Conservation (phyloP, 495 filamentous ascomycete genomes). For the Xylaria palmicola region DNA sequence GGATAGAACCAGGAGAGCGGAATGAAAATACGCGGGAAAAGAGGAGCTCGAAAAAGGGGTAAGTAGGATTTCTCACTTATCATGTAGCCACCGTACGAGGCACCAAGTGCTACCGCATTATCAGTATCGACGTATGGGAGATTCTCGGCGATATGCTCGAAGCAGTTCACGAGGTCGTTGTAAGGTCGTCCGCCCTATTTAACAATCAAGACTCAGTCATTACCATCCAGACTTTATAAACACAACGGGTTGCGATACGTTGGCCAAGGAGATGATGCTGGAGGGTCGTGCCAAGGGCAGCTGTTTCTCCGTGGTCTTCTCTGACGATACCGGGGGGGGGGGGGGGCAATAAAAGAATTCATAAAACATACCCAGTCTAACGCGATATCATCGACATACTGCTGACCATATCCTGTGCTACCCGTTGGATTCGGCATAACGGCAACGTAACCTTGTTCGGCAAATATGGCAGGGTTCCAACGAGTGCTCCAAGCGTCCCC, state of each 20-base stretch:
- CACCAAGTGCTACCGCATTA: slow-evolving; percentile 78
- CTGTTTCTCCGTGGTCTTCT: not conserved
- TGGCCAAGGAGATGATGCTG: not conserved
- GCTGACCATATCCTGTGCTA: slow-evolving; percentile 81
- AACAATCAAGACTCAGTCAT: not conserved
- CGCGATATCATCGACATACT: slow-evolving; percentile 72
- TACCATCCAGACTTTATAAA: not conserved
- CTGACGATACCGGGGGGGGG: too few species aligned
- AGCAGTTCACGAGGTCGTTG: slow-evolving; percentile 74
- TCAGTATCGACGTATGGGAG: slow-evolving; percentile 72
- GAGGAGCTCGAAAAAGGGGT: not conserved
- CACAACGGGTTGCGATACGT: not conserved
- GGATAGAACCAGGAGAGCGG: not conserved
- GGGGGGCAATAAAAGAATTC: not conserved
- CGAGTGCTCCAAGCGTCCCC: slow-evolving; percentile 79
- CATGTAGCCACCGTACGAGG: slow-evolving; percentile 88
- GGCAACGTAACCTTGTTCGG: slow-evolving; percentile 88
- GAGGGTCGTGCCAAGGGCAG: not conserved
- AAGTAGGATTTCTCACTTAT: slow-evolving; percentile 48
- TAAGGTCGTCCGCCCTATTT: slow-evolving; percentile 67
- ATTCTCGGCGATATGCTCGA: slow-evolving; percentile 72
- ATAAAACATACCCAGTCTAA: slow-evolving; percentile 56
- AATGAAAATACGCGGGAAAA: not conserved
- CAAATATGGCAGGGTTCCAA: slow-evolving; percentile 90
- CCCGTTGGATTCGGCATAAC: slow-evolving; percentile 89